These are phyloP conservation scores for Penstemon barbatus DNA, from an alignment of 257 asterid species.

Conservation along the genomic window DNA sequence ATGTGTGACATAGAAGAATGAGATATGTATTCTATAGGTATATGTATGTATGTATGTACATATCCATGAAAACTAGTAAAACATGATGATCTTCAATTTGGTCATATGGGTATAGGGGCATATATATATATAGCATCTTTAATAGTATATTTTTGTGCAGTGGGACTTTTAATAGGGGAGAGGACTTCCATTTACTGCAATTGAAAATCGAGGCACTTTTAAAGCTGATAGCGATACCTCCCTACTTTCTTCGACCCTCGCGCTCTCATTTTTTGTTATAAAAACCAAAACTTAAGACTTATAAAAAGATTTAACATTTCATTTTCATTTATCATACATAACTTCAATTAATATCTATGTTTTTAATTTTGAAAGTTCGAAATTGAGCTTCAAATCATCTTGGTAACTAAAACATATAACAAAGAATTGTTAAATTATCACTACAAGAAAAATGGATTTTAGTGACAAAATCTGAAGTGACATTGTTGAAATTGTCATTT, in stretches of 20 bases:
- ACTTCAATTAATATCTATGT: too few species aligned
- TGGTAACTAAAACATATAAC: not conserved
- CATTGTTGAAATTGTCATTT: too few species aligned
- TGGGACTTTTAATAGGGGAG: not conserved
- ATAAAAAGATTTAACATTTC: not conserved
- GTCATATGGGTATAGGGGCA: not conserved
- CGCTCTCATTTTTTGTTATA: not conserved
- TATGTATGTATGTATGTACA: not conserved
- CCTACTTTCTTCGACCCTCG: not conserved
- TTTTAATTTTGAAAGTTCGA: not conserved
- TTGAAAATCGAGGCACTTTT: slow-evolving; percentile 39
- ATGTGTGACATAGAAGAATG: not conserved
- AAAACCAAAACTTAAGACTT: not conserved
- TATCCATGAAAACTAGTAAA: not conserved
- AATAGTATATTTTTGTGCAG: slow-evolving; percentile 12
- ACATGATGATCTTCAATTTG: not conserved
- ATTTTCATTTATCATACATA: too few species aligned
- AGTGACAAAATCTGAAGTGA: too few species aligned
- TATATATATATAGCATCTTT: not conserved
- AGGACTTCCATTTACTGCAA: slow-evolving; percentile 30
- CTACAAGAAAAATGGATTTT: too few species aligned
- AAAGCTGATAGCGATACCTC: slow-evolving; percentile 20
- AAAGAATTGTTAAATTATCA: too few species aligned
- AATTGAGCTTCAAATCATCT: too few species aligned
- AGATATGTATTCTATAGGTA: not conserved